Base-by-base conservation (phyloP, 768 basidiomycete genomes). In the button mushroom (Agaricus bisporus) region DNA sequence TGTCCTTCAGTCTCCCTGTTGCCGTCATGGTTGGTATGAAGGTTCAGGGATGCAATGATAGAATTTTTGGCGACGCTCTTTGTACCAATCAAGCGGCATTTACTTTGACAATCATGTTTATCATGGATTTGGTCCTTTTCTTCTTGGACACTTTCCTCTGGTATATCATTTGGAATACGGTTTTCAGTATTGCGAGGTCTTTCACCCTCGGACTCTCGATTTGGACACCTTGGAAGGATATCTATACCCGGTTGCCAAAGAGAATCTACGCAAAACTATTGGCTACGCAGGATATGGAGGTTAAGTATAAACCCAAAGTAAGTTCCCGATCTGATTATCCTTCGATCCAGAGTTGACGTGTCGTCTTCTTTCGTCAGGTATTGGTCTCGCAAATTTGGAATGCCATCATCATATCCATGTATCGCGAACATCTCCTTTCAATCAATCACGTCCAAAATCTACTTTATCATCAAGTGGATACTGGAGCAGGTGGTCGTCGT, bases 111-210 rank as follows among this genome's bases (percentile, higher is more conserved):
- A 88, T 98, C 76, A 99, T 98, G 95, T 98, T 94, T 66, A 74
- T 97, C 75, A 98, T 98, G 95, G 97, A 98, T 65, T 73, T 99
- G 44, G 83, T 88, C 48, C 81, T 99, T 42, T 99, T 91, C 81
- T 99, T 98, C 82, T 77, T 99, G 70, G 97, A 99, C 73, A 99
- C 97, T 6, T 99, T 98, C 87, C 73, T 99, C 28, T 99, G 97
- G 97, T 99, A 95, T 66, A 95, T 98, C 73, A 98, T 98, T 66
- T 98, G 95, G 95, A 98, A 98, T 69, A 95, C 93, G 9, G 89
- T 94, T 52, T 89, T 90, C 73, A 88, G 86, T 64, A 91, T 95
- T 61, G 87, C 76, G 20, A 80, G 95, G 51, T 89, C 86, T 15
- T 99, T 99, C 70, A 75, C 82, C 20, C 79, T 98, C 48, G 97